Evolutionary conservation across 2,329 filamentous ascomycete species (phyloP), one percentile per base, ranked within the genome.

Genomic region (Coniochaeta sp.): DNA sequence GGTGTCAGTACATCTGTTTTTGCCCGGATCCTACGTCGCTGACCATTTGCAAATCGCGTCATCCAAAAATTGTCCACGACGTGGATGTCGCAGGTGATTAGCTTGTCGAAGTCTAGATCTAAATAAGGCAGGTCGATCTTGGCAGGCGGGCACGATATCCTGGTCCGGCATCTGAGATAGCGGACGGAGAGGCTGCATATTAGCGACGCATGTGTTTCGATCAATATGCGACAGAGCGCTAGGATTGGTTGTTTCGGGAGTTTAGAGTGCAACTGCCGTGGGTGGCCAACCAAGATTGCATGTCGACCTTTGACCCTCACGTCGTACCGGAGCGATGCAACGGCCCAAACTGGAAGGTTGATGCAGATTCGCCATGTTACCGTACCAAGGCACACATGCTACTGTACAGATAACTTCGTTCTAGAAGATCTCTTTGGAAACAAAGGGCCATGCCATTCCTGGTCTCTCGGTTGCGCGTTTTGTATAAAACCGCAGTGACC

Each of bases 161-260:
- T 30, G 47, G 47, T 52, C 47, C 47, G 47, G 47, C 47, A 52
- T 52, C 47, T 52, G 47, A 26, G 47, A 52, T 52, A 52, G 47
- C 47, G 47, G 47, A 28, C 26, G 22, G 47, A 52, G 6, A 9
- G 24, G 2, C 10, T 52, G 47, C 22, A 52, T 52, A 5, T 52
- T 30, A 16, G 24, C 26, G 47, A 28, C 24, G 42, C 42, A 10
- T 14, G 26, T 52, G 26, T 22, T 52, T 52, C 42, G 42, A 47
- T 47, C 42, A 52, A 52, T 52, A 28, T 52, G 12, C 2, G 16
- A 22, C 22, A 26, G 14, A 30, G 5, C 47, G n/a, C n/a, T 14
- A 30, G 30, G 22, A 26, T 17, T 52, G 22, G 14, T 30, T n/a
- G 24, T 17, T 10, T 4, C 4, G 38, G 17, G 9, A 40, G 32